Evolutionary conservation across 2,329 filamentous ascomycete genomes (phyloP).

Genomic region (Calycina herbarum): DNA sequence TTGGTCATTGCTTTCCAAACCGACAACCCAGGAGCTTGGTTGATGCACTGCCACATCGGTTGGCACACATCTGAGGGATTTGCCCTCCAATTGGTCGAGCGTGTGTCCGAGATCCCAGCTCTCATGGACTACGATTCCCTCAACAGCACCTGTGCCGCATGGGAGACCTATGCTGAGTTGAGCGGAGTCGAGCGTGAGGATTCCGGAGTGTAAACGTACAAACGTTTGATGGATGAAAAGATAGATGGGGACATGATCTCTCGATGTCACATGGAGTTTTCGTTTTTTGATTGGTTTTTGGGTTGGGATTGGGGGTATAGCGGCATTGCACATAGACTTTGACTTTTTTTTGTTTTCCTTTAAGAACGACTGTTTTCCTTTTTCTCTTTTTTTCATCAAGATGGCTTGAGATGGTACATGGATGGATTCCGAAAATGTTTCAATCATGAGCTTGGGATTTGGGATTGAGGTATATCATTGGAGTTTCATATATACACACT

Average conservation of each 20-base stretch:
- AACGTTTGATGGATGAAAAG: not conserved
- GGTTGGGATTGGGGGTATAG: too few species aligned
- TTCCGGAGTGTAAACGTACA: constrained; percentile 26
- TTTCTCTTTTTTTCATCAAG: too few species aligned
- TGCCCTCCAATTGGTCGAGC: constrained; percentile 14
- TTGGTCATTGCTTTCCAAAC: constrained; percentile 13
- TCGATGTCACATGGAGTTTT: not conserved
- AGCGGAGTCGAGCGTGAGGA: constrained; percentile 23
- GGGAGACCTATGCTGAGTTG: constrained; percentile 31
- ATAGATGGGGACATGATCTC: not conserved
- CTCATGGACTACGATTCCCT: constrained; percentile 29
- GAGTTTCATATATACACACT: too few species aligned
- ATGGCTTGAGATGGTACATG: too few species aligned
- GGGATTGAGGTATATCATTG: too few species aligned
- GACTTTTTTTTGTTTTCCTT: too few species aligned
- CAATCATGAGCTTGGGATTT: too few species aligned
- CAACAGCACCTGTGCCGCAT: constrained; percentile 32
- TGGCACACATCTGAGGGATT: constrained; percentile 16
- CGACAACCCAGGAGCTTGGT: constrained; percentile 16
- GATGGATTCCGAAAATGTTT: too few species aligned
- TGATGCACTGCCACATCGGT: constrained; percentile 18
- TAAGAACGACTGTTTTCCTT: too few species aligned
- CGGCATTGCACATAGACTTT: too few species aligned
- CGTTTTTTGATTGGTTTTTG: not conserved
- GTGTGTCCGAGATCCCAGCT: constrained; percentile 7